Evolutionary conservation across 1,284 basidiomycete species (phyloP).

Genomic region (Tilletia walkeri): DNA sequence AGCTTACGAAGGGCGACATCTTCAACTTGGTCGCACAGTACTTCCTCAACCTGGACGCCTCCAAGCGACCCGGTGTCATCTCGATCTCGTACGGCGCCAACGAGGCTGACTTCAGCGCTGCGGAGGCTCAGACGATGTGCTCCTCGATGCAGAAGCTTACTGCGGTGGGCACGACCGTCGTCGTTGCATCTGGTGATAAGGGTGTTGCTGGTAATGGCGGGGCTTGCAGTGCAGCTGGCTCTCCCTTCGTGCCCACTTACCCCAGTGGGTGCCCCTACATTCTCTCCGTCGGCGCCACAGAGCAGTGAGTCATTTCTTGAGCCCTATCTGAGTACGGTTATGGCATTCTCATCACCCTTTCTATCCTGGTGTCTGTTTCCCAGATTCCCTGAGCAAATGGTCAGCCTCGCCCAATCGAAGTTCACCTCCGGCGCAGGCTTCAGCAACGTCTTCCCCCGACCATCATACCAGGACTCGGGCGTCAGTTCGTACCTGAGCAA

Average conservation of each 20-base stretch:
- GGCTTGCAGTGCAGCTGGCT: background rate
- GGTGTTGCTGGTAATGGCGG: slow-evolving; percentile 22
- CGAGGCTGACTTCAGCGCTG: slow-evolving; percentile 14
- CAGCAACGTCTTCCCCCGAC: slow-evolving; percentile 19
- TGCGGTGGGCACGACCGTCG: slow-evolving; percentile 26
- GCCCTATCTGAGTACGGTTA: too few relatives aligned
- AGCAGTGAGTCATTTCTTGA: slow-evolving; percentile 1
- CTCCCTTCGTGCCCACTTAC: slow-evolving; percentile 25
- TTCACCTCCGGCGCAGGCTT: slow-evolving; percentile 18
- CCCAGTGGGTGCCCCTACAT: slow-evolving; percentile 26
- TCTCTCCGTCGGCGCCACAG: slow-evolving; percentile 26
- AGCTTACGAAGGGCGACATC: slow-evolving; percentile 16
- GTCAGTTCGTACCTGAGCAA: background rate
- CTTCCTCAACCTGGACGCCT: slow-evolving; percentile 14
- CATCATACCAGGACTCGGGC: slow-evolving; percentile 11
- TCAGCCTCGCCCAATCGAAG: background rate
- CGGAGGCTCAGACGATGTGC: slow-evolving; percentile 22
- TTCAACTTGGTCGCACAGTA: slow-evolving; percentile 15
- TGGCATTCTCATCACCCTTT: too few relatives aligned
- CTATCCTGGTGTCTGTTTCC: too few relatives aligned
- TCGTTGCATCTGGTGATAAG: slow-evolving; percentile 24
- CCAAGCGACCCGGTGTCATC: slow-evolving; percentile 19
- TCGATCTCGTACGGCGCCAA: slow-evolving; percentile 24
- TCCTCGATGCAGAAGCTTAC: slow-evolving; percentile 26
- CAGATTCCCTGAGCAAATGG: slow-evolving; percentile 43